Percentiles rank a stretch among this genome's conserved stretches.
These are phyloP conservation scores for Vigna nakashimae DNA, from an alignment of 306 rosid genomes.

Conservation along the genomic window DNA sequence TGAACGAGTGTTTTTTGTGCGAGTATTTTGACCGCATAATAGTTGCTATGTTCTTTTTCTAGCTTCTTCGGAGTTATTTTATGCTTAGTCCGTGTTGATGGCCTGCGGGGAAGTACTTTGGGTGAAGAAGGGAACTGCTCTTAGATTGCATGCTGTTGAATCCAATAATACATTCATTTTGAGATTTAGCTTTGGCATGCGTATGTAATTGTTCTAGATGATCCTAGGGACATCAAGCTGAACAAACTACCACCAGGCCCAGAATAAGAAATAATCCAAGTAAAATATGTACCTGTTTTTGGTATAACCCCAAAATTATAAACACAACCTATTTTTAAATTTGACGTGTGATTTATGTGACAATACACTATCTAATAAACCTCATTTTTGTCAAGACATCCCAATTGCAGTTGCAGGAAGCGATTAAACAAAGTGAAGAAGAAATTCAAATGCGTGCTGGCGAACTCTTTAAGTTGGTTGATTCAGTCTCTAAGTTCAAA, in stretches of 20 bases:
- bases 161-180: conserved; percentile 15
- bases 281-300: neutral
- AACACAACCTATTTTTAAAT: neutral
- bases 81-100: neutral
- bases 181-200: conserved; percentile 6
- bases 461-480: conserved; percentile 63
- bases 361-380: conserved; percentile 25
- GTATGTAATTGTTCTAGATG: neutral
- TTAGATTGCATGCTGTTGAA: neutral
- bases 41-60: conserved; percentile 5
- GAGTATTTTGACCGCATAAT: neutral
- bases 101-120: neutral
- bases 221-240: conserved; percentile 7
- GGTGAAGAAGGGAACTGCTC: neutral
- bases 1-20: neutral
- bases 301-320: neutral
- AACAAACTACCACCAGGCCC: neutral
- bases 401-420: conserved; percentile 70
- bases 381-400: conserved; percentile 59
- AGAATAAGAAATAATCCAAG: neutral
- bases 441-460: conserved; percentile 60
- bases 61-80: neutral
- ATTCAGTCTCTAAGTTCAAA: conserved; percentile 69
- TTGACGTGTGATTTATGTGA: conserved; percentile 18
- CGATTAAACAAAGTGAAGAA: conserved; percentile 62